Percentiles rank a stretch among this genome's conserved stretches.
These are phyloP conservation scores for Salisapilia sapeloensis DNA, from an alignment of 352 stramenopile genomes.

Conservation along the genomic window DNA sequence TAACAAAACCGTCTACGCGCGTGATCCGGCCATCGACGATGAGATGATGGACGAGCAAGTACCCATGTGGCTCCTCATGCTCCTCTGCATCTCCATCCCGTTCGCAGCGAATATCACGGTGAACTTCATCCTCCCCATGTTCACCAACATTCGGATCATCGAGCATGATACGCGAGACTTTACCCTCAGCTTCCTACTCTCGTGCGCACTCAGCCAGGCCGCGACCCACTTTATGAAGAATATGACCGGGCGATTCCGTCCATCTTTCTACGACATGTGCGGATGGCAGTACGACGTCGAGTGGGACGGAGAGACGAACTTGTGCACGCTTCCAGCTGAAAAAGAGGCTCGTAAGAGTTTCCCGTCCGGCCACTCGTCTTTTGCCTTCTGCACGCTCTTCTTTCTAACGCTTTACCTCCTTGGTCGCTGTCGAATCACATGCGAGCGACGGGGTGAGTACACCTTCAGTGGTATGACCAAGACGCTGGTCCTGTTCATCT, in stretches of 20 bases:
- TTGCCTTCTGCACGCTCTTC: slow-evolving; percentile 55
- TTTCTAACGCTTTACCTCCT: slow-evolving; percentile 60
- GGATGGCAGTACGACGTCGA: slow-evolving; percentile 40
- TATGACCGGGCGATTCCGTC: slow-evolving; percentile 44
- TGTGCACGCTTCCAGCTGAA: slow-evolving; percentile 30
- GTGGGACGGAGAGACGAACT: slow-evolving; percentile 45
- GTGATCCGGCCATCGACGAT: slow-evolving; percentile 36
- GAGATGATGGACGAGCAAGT: slow-evolving; percentile 43
- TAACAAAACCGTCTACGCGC: slow-evolving; percentile 23
- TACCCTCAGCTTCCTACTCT: slow-evolving; percentile 33
- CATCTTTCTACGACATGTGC: slow-evolving; percentile 66
- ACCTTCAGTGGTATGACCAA: slow-evolving; percentile 31
- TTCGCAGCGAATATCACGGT: slow-evolving; percentile 30
- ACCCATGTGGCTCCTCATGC: slow-evolving; percentile 22
- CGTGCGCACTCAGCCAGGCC: slow-evolving; percentile 25
- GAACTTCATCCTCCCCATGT: slow-evolving; percentile 31
- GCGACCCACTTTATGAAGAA: slow-evolving; percentile 61
- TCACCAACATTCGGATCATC: slow-evolving; percentile 27
- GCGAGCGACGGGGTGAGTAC: slow-evolving; percentile 22
- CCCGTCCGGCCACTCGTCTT: slow-evolving; percentile 58
- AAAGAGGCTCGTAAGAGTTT: slow-evolving; percentile 54
- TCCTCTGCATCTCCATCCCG: slow-evolving; percentile 14
- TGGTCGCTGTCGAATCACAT: slow-evolving; percentile 40
- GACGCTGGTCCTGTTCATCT: slow-evolving; percentile 47
- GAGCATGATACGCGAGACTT: slow-evolving; percentile 59